A percentile compares a stretch with the other conserved stretches of the same genome.
Conservation (phyloP, 257 asterid genomes). For the Rauvolfia tetraphylla region DNA sequence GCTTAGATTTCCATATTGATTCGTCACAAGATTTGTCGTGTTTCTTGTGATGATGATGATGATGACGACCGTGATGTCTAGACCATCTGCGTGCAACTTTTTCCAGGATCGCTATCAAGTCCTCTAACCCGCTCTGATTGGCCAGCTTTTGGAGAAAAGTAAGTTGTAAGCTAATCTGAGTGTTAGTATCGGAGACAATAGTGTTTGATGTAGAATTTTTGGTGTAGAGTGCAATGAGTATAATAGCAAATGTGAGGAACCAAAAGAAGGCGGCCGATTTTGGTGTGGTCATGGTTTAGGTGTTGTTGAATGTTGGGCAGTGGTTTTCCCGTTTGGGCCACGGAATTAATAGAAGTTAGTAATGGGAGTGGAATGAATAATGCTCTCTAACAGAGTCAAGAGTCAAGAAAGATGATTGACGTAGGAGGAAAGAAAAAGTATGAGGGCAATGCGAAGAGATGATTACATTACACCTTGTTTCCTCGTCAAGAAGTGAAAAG, state of each 20-base stretch:
- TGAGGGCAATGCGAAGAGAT: conserved; percentile 18
- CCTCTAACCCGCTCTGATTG: conserved; percentile 30
- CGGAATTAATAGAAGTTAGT: conserved; percentile 13
- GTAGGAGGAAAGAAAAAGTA: conserved; percentile 71
- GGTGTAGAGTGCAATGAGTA: conserved; percentile 29
- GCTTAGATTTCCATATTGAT: conserved; percentile 48
- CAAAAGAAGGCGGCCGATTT: conserved; percentile 38
- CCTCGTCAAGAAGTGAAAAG: not conserved
- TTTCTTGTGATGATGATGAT: conserved; percentile 25
- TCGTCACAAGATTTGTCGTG: conserved; percentile 31
- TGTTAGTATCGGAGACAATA: not conserved
- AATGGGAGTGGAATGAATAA: conserved; percentile 4
- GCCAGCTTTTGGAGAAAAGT: conserved; percentile 22
- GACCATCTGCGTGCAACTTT: conserved; percentile 9
- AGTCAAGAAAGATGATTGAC: conserved; percentile 28
- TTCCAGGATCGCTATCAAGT: conserved; percentile 20
- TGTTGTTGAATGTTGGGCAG: not conserved
- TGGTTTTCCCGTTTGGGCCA: conserved; percentile 11
- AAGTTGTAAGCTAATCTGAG: conserved; percentile 5
- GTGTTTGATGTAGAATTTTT: conserved; percentile 4
- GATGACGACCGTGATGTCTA: conserved; percentile 25
- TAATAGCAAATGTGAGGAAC: conserved; percentile 41
- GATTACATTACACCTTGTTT: conserved; percentile 25
- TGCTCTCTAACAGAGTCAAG: conserved; percentile 10
- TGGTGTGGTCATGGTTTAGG: conserved; percentile 47